Evolutionary conservation across 805 yeast genomes (phyloP), one percentile per base, ranked within the genome.

Genomic region (Jamesozyma piceae): DNA sequence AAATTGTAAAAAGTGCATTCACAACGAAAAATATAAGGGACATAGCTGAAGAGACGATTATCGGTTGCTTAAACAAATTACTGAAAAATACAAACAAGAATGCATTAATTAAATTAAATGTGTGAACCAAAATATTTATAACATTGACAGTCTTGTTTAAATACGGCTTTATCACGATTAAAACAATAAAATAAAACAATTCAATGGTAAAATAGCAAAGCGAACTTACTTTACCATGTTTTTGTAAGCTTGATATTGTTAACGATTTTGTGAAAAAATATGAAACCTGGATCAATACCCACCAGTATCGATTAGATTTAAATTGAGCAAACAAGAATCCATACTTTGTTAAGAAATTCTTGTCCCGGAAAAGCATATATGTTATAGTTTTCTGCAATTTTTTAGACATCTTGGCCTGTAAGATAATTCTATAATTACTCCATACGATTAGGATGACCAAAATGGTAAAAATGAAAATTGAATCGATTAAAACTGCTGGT

Each of bases 71-170:
- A 67, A 87, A 89, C 35, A 86, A 69, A 57, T 82, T 78, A 17
- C 95, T 84, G 68, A 86, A 92, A 67, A 90, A 89, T 67, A 87
- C 65, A 63, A 86, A 92, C 67, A 90, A 81, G 34, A 90, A 64
- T 1, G 95, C 75, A 63, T 92, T 90, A 56, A 90, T 64, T 43
- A 86, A 73, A 57, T 78, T 83, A 51, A 92, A 78, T 37, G 83
- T 73, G 26, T 85, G 79, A 53, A 90, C 84, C 39, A 83, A 73
- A 53, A 92, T 90, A 65, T 88, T 89, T 75, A 88, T 84, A 14
- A 77, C 80, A 55, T 92, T 90, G 27, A 97, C 88, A 66, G 94
- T 75, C 65, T 82, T 86, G 66, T 90, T 97, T 90, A 92, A 80
- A 63, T 75, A 90, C 10, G 98, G 98, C 63, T 90, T 76, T 43